Evolutionary conservation across 2,329 filamentous ascomycete genomes (phyloP).

Genomic region (Trichophaea hybrida): DNA sequence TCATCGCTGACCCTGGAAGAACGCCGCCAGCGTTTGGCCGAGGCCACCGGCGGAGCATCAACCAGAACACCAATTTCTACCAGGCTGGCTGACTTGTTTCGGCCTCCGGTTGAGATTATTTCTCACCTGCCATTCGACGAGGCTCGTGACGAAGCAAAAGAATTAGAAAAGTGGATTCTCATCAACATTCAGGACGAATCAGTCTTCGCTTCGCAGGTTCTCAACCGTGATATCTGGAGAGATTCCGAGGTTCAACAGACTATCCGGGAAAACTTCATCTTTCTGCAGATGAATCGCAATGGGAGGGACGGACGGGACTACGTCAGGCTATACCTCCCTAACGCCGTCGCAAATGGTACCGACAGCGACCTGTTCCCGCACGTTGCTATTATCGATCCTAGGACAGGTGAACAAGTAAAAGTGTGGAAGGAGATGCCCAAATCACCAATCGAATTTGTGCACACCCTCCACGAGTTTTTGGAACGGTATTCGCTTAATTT

Average conservation of each 20-base stretch:
- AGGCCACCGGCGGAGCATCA: slow-evolving; percentile 50
- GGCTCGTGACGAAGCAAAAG: slow-evolving; percentile 72
- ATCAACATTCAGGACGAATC: slow-evolving; percentile 90
- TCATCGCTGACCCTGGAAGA: slow-evolving; percentile 28
- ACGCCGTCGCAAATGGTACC: slow-evolving; percentile 28
- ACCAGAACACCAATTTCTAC: slow-evolving; percentile 55
- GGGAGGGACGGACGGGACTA: slow-evolving; percentile 67
- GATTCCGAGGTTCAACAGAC: slow-evolving; percentile 63
- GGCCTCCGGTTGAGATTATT: slow-evolving; percentile 85
- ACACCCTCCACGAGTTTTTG: slow-evolving; percentile 88
- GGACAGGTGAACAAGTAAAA: slow-evolving; percentile 95
- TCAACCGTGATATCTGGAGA: slow-evolving; percentile 96
- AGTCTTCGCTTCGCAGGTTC: slow-evolving; percentile 82
- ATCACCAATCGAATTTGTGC: slow-evolving; percentile 63
- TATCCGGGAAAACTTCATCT: slow-evolving; percentile 82
- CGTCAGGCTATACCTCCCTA: slow-evolving; percentile 76
- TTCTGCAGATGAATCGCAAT: slow-evolving; percentile 83
- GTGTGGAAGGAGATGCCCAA: slow-evolving; percentile 80
- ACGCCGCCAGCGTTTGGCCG: slow-evolving; percentile 35
- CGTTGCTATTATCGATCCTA: slow-evolving; percentile 86
- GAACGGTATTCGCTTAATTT: slow-evolving; percentile 83
- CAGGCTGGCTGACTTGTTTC: slow-evolving; percentile 78
- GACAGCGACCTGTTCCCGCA: slow-evolving; percentile 68
- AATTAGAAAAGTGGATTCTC: slow-evolving; percentile 81
- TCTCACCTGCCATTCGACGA: slow-evolving; percentile 64